phyloP scores from a whole-genome alignment of 2,329 filamentous ascomycete genomes.

The Sclerotinia spermophila region DNA sequence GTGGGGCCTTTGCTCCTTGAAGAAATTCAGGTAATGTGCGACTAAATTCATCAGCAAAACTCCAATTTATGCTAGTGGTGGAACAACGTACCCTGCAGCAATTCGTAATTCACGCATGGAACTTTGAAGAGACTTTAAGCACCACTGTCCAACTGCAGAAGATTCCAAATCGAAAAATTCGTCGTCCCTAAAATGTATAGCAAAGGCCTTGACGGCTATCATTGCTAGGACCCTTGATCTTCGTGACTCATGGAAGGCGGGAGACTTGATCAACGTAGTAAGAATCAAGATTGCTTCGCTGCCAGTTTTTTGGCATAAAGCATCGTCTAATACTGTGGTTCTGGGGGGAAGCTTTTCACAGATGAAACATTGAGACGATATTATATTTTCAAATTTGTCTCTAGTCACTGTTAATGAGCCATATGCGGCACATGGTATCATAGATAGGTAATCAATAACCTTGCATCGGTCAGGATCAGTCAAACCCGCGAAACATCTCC shows the following conservation, averaged over 20 bases:
- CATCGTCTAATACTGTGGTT: constrained; percentile 22
- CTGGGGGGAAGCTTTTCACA: constrained; percentile 31
- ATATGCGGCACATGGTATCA: constrained; percentile 54
- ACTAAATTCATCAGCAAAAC: constrained; percentile 40
- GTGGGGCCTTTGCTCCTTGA: constrained; percentile 40
- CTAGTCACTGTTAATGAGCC: constrained; percentile 40
- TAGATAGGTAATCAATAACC: constrained; percentile 53
- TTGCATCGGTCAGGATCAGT: constrained; percentile 50
- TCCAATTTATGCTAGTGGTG: background rate
- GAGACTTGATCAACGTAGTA: constrained; percentile 42
- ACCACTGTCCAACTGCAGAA: constrained; percentile 73
- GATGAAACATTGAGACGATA: constrained; percentile 30
- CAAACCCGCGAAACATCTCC: constrained; percentile 45
- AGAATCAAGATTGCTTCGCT: constrained; percentile 47
- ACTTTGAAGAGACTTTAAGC: constrained; percentile 75
- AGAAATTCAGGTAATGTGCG: constrained; percentile 66
- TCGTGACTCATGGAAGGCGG: constrained; percentile 51
- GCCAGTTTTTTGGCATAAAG: constrained; percentile 26
- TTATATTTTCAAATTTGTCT: constrained; percentile 33
- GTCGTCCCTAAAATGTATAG: constrained; percentile 60
- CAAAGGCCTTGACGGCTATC: constrained; percentile 64
- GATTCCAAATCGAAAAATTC: constrained; percentile 63
- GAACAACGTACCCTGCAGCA: constrained; percentile 58
- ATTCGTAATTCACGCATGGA: constrained; percentile 82
- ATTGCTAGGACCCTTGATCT: constrained; percentile 66